Percentiles rank a stretch among this genome's conserved stretches.
These are phyloP conservation scores for Mycena leptocephala DNA, from an alignment of 768 basidiomycete genomes.

Conservation along the genomic window DNA sequence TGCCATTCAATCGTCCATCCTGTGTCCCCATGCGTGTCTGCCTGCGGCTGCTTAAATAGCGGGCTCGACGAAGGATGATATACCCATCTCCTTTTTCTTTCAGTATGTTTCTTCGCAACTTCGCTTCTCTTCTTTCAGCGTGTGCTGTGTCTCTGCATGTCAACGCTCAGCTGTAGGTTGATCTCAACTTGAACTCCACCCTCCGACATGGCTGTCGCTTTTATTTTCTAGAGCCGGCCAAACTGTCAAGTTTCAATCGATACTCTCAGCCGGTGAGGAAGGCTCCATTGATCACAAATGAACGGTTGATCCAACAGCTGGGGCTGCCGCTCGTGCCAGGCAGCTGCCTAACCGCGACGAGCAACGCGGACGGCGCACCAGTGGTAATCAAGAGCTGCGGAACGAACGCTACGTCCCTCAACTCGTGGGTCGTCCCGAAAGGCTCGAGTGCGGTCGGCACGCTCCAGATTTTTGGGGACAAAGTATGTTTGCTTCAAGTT, in stretches of 20 bases:
- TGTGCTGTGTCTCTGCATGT: not conserved
- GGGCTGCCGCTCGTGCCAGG: not conserved
- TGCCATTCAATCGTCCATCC: slow-evolving; percentile 5
- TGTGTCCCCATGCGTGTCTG: not conserved
- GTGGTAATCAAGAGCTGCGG: too few species aligned
- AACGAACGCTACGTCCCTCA: too few species aligned
- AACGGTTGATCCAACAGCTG: not conserved
- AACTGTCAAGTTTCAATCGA: not conserved
- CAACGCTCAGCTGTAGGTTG: slow-evolving; percentile 15
- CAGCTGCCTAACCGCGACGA: slow-evolving; percentile 10
- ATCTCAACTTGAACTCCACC: too few species aligned
- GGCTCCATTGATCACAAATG: not conserved
- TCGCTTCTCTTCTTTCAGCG: not conserved
- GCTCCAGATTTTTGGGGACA: slow-evolving; percentile 3
- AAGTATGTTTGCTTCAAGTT: not conserved
- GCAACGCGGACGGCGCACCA: too few species aligned
- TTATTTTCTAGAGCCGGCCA: not conserved
- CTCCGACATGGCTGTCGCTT: not conserved
- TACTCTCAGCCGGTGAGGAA: not conserved
- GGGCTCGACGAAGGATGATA: not conserved
- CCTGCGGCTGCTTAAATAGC: slow-evolving; percentile 2
- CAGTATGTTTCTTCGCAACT: slow-evolving; percentile 7
- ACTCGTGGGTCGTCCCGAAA: too few species aligned
- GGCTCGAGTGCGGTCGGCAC: not conserved
- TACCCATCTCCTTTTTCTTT: slow-evolving; percentile 4